Base-by-base conservation (phyloP, 495 filamentous ascomycete species). In the Neurospora terricola region DNA sequence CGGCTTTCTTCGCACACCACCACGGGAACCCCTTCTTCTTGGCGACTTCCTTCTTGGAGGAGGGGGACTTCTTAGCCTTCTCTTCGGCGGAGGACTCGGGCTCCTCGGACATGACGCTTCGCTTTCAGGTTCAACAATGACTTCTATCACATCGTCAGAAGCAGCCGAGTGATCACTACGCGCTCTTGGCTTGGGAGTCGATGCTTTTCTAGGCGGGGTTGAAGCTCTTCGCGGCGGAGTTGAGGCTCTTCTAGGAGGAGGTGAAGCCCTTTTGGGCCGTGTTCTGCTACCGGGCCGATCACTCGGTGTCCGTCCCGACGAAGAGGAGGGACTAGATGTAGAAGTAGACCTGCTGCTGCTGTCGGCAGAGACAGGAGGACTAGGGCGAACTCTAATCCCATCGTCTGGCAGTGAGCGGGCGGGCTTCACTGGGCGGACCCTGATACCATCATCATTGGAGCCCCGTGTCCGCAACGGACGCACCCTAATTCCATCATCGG, bases 111-210 rank as follows among this genome's bases (percentile, higher is more conserved):
- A 80, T 81, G 38, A 71, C 74, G 14, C 71, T 39, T 78, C 77
- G 16, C 79, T 77, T 70, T 81, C 81, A 4, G 74, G 40, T 8
- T 84, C 80, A 70, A 83, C 80, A 30, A 75, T 76, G 4, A 77
- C 77, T 78, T 87, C 66, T 83, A 88, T 79, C 81, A 86, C 70
- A 80, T 87, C 75, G 82, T 80, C 80, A 85, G 85, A 71, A 83
- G 88, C 75, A 78, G 54, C 54, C 54, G 54, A 66, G 54, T 66
- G 14, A 7, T 34, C 54, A 66, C 54, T 66, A 66, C 54, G 54
- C 54, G 75, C 14, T 76, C 78, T 30, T 77, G 77, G 70, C 75
- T 75, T 54, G 73, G 71, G 72, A 76, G 27, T 81, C 70, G 75
- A 40, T 6, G 70, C 54, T 45, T 75, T 73, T 9, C 40, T 66